Evolutionary conservation across 345 rosid species (phyloP), one percentile per base, ranked within the genome.

Genomic region (Murraya paniculata): DNA sequence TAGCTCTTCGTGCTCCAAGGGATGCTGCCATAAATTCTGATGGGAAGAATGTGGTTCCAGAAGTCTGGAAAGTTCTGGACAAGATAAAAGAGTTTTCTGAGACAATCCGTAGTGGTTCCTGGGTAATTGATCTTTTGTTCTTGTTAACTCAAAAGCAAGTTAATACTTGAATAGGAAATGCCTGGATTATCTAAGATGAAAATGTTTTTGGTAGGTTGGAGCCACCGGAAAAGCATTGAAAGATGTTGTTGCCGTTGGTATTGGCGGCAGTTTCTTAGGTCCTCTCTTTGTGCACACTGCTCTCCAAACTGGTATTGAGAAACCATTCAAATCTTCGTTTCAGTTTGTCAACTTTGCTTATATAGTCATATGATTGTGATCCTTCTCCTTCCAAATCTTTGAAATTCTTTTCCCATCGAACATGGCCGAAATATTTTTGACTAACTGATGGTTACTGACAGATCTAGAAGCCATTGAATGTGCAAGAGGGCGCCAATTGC

Each of bases 231-330:
- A 96, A 83, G 81, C 86, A 6, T 87, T 96, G 75, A 92, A 88
- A 82, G 90, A 96, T 90, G 98, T 96, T 59, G 61, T 96, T 82
- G 91, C 97, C 9, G 41, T 96, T 72, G 97, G 99, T 80, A 96
- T 96, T 83, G 99, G 99, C 77, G 99, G 98, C 77, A 94, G 99
- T 88, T 96, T 96, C 79, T 84, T 96, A 75, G 99, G 98, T 78
- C 98, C 98, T 84, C 89, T 96, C 58, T 96, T 96, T 86, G 95
- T 92, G 45, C 99, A 96, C 78, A 91, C 95, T 6, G 95, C 97
- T 84, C 92, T 94, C 64, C 99, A 92, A 83, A 92, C 99, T 87
- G 98, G 98, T 95, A 76, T 25, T 71, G 72, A 16, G 75, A 25
- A 41, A 58, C 39, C 31, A 31, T 56, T 67, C 21, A 22, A 77